Base-by-base conservation (phyloP, 1,284 basidiomycete species). In the Boletus mariae region DNA sequence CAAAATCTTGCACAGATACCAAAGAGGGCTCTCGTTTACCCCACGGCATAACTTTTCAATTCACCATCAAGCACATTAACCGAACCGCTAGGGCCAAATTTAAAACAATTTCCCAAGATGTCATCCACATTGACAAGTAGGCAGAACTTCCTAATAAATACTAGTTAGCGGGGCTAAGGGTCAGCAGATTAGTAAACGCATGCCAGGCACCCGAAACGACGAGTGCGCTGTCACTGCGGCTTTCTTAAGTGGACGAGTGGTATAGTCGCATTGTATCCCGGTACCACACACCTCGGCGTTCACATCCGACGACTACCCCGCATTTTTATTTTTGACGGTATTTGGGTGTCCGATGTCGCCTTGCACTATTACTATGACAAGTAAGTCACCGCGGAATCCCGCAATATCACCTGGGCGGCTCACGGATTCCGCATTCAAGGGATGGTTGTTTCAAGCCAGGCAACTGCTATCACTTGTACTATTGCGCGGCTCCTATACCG, bases 401-500 rank as follows among this genome's bases (percentile, higher is more conserved):
- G 5, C 28, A 17, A 25, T 12, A 9, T 45, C 31, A 45, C 31
- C 11, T 34, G 31, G 42, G 23, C 10, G 9, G 29, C 45, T 46
- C 31, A 46, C 13, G 12, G 11, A 46, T 46, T 8, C 4, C 8
- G 3, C 42, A 15, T 35, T 35, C 13, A 34, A 46, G 45, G 15
- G 13, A 13, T 46, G 32, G 45, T 46, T 13, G 45, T 46, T 25
- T 34, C 45, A 5, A 34, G 17, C 12, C 45, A 46, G 29, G 45
- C 23, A 20, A 34, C 20, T 7, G 47, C 56, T 20, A 52, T 57
- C 15, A 17, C 34, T n/a, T 45, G 29, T 34, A 59, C 56, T 12
- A 15, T 47, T 26, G 37, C 45, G 26, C 40, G 57, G 26, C 37
- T 59, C 5, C n/a, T 44, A 12, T 57, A 55, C 45, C 46, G 56